Base-by-base conservation (phyloP, 192 early-diverging fungal species). In the Umbelopsis sp. region DNA sequence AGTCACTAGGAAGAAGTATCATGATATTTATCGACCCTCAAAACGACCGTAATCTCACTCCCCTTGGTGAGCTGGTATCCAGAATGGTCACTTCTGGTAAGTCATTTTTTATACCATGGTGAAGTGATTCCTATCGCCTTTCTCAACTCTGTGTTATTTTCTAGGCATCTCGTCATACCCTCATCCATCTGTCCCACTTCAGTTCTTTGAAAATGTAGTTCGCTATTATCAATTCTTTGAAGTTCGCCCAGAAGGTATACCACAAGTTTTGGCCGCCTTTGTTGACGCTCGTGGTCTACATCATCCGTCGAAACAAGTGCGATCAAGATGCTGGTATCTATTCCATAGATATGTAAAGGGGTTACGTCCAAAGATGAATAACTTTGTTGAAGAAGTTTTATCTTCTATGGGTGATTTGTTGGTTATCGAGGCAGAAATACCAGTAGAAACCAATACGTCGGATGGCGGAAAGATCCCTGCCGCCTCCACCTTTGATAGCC, bases 261-360 rank as follows among this genome's bases (percentile, higher is more conserved):
- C 91, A 9, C 74, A 86, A 26, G 89, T 86, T 12, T 69, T 95
- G 71, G 86, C 86, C 45, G 82, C 92, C 0, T 95, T 95, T 86
- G 89, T 94, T 2, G 92, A 92, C 69, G 74, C 80, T 12, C 85
- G 82, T 65, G 96, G 96, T 32, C 72, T 97, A 32, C 94, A 93
- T 69, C 87, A 95, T 65, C 81, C 89, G 5, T 80, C 87, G 65
- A 81, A 74, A 44, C 79, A 87, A 6, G 90, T 96, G 66, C 89
- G 94, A 29, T 83, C 86, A 2, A 82, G 97, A 24, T 89, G 91
- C 20, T 93, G 93, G 89, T 97, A 98, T 76, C 80, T 96, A 24
- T 94, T 98, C 70, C 84, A 91, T 71, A 87, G 92, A 44, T 96
- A 95, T 78, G 86, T 93, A 29, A 93, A 94, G 74, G 77, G 80